Conservation (phyloP, 2,329 filamentous ascomycete genomes). For the Diaporthe australafricana region DNA sequence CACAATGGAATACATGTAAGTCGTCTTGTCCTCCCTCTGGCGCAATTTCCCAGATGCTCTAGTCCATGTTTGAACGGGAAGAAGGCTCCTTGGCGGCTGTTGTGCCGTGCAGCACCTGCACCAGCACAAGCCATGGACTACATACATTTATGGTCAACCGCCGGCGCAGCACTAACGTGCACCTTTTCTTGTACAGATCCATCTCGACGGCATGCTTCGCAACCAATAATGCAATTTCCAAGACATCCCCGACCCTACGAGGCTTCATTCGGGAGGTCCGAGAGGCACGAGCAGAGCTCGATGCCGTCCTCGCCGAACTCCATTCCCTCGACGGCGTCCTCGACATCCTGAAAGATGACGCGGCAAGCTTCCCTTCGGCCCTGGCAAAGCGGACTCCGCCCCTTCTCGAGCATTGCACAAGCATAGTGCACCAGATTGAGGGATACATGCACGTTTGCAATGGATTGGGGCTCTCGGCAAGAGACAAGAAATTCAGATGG, state of each 20-base stretch:
- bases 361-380: conserved; percentile 48
- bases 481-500: conserved; percentile 54
- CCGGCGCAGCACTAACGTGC: not conserved
- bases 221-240: conserved; percentile 49
- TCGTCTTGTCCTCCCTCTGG: not conserved
- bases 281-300: conserved; percentile 53
- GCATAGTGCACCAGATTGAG: conserved; percentile 51
- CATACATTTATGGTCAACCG: not conserved
- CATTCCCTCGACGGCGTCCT: conserved; percentile 54
- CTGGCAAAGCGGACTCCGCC: conserved; percentile 50
- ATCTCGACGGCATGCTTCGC: conserved; percentile 53
- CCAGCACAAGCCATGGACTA: not conserved
- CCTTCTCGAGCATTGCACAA: conserved; percentile 50
- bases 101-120: not conserved
- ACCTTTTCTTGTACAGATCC: conserved; percentile 43
- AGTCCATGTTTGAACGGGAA: not conserved
- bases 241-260: conserved; percentile 47
- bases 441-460: conserved; percentile 48
- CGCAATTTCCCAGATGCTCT: conserved; percentile 23
- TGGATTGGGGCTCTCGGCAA: conserved; percentile 45
- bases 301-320: conserved; percentile 54
- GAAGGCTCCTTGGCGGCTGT: not conserved
- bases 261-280: conserved; percentile 54
- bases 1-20: conserved; percentile 26
- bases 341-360: conserved; percentile 53